Percentiles rank a stretch among this genome's conserved stretches.
phyloP scores from a whole-genome alignment of 1,284 basidiomycete genomes.

The Trichosporon sp. region DNA sequence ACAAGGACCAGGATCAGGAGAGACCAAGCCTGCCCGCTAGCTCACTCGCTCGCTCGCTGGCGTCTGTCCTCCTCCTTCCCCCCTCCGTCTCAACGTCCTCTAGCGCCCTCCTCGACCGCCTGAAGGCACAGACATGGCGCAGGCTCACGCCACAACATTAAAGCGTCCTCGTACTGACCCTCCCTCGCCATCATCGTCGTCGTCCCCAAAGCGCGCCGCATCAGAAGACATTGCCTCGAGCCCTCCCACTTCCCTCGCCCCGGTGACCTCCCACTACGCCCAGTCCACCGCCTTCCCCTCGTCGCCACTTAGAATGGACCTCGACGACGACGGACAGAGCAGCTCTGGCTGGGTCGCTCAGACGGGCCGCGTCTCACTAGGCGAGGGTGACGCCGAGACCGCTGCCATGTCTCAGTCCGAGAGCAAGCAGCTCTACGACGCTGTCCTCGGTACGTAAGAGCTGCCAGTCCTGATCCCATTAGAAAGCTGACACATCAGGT shows the following conservation, averaged over 20 bases:
- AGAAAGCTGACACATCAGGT: constrained; percentile 13
- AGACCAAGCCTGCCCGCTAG: not conserved
- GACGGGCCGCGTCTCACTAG: constrained; percentile 36
- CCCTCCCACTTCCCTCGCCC: not conserved
- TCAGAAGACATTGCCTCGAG: constrained; percentile 35
- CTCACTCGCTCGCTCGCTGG: too few relatives aligned
- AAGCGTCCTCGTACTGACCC: constrained; percentile 35
- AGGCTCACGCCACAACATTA: constrained; percentile 14
- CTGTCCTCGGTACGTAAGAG: constrained; percentile 11
- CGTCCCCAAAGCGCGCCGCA: constrained; percentile 43
- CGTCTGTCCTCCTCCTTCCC: too few relatives aligned
- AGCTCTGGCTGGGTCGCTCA: constrained; percentile 31
- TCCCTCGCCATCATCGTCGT: constrained; percentile 29
- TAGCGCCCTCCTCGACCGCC: not conserved
- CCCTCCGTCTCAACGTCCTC: not conserved
- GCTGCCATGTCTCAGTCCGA: not conserved
- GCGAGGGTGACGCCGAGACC: constrained; percentile 7
- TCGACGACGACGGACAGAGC: constrained; percentile 18
- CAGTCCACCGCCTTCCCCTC: constrained; percentile 15
- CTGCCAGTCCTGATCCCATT: not conserved
- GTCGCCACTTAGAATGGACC: constrained; percentile 24
- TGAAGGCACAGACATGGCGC: constrained; percentile 11
- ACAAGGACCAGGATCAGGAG: not conserved
- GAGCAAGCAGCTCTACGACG: constrained; percentile 8
- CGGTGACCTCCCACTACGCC: not conserved